Base-by-base conservation (phyloP, 2,329 filamentous ascomycete species). In the Talaromyces sp. region DNA sequence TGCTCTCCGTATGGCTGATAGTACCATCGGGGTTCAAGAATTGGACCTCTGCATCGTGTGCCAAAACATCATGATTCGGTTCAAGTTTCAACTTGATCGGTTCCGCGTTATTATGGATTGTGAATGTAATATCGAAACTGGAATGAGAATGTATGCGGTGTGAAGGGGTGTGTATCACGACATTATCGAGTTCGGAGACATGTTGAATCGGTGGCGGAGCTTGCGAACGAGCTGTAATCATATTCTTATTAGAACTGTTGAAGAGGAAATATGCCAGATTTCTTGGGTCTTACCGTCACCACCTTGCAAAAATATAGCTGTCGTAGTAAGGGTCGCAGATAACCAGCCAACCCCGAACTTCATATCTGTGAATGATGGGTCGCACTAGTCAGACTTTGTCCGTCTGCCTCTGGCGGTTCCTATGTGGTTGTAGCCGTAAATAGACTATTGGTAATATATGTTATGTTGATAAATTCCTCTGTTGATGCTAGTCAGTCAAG, bases 21-120 rank as follows among this genome's bases (percentile, higher is more conserved):
- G 81, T 79, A 54, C 94, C 94, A 71, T 96, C 86, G 10, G 80
- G 70, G 56, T 81, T 85, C 41, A 96, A 73, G 69, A 91, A 87
- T 39, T 86, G 83, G 50, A 99, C 79, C 53, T 82, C 83, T 8
- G 92, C 88, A 65, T 88, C 86, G 15, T 91, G 82, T 56, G 87
- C 83, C 46, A 99, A 80, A 59, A 97, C 86, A 74, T 97, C 90
- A 76, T 96, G 85, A 71, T 97, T 97, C 3, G 94, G 94, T 70
- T 94, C 86, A 51, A 99, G 81, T 57, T 84, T 82, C 54, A 99
- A 81, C 63, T 91, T 89, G 67, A 97, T 80, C 64, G 85, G 83
- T 63, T 91, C 82, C 60, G 81, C 77, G 55, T 82, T 80, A 60
- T 83, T 78, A 67, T 89, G 85, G 36, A 96, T 77, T 58, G 84